A percentile compares a stretch with the other conserved stretches of the same genome.
These are phyloP conservation scores for Syzygium grande DNA, from an alignment of 345 rosid genomes.

Conservation along the genomic window DNA sequence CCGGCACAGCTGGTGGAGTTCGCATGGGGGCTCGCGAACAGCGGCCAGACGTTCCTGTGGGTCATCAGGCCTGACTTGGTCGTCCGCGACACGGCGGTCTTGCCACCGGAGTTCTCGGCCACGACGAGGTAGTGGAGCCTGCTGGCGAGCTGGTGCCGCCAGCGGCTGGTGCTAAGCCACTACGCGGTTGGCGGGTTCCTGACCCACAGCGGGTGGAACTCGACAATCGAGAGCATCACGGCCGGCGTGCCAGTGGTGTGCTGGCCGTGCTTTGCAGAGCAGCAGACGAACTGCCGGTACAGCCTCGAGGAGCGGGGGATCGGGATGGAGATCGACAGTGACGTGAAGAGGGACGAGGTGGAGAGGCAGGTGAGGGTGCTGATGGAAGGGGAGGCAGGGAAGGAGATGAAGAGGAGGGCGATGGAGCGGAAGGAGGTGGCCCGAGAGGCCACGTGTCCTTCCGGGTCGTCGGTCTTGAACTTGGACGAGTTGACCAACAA, in stretches of 20 bases:
- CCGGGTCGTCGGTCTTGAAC: not conserved
- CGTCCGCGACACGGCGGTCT: not conserved
- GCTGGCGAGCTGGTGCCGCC: not conserved
- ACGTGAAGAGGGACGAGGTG: not conserved
- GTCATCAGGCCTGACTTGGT: slow-evolving; percentile 5
- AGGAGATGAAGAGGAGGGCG: not conserved
- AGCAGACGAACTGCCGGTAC: not conserved
- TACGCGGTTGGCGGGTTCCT: not conserved
- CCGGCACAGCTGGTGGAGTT: slow-evolving; percentile 14
- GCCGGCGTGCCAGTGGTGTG: not conserved
- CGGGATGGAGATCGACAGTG: not conserved
- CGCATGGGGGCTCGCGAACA: slow-evolving; percentile 9
- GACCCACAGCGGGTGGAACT: not conserved
- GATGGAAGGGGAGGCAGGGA: not conserved
- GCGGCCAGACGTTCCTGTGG: slow-evolving; percentile 2
- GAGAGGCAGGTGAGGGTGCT: not conserved
- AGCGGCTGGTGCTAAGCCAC: not conserved
- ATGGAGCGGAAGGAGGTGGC: not conserved
- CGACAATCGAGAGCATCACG: not conserved
- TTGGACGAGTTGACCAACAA: not conserved
- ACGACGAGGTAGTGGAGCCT: not conserved
- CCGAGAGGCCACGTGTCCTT: not conserved
- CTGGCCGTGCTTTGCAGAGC: not conserved
- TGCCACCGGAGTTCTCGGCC: not conserved
- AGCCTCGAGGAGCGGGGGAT: not conserved